phyloP scores from a whole-genome alignment of 805 yeast species.

The Blastobotrys terrestris region DNA sequence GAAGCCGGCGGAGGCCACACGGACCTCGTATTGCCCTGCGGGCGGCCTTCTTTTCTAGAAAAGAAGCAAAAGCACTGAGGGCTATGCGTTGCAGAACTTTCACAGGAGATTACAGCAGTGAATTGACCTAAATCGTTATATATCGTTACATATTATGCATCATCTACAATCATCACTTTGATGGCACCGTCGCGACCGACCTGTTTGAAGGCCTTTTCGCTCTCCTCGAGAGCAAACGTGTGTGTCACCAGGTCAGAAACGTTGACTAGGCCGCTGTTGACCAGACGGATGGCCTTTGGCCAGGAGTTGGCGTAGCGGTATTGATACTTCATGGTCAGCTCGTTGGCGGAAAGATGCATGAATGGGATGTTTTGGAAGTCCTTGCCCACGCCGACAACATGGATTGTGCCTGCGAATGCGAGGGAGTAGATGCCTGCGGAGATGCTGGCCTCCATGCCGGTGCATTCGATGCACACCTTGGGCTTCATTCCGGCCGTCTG shows the following conservation, averaged over 20 bases:
- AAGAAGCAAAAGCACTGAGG: no score
- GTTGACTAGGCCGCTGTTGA: conserved; percentile 34
- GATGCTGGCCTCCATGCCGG: conserved; percentile 47
- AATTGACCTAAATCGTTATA: no score
- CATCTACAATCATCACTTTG: conserved; percentile 43
- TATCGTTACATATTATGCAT: conserved; percentile 2
- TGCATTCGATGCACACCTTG: conserved; percentile 45
- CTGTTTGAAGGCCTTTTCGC: conserved; percentile 40
- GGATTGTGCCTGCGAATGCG: conserved; percentile 42
- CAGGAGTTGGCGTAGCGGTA: conserved; percentile 52
- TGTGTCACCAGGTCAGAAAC: conserved; percentile 47
- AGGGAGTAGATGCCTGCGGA: conserved; percentile 42
- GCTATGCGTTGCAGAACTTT: no score
- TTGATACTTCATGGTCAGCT: conserved; percentile 45
- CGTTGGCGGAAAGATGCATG: conserved; percentile 49
- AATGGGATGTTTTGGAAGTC: conserved; percentile 45
- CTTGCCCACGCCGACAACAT: conserved; percentile 49
- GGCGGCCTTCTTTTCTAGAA: no score
- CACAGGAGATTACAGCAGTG: no score
- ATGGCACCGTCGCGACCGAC: conserved; percentile 38
- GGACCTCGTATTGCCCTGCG: no score
- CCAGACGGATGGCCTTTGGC: conserved; percentile 49
- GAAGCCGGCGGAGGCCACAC: no score
- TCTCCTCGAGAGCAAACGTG: conserved; percentile 41
- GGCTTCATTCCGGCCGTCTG: conserved; percentile 38